Conservation (phyloP, 2,329 filamentous ascomycete species). For the Colletotrichum godetiae region DNA sequence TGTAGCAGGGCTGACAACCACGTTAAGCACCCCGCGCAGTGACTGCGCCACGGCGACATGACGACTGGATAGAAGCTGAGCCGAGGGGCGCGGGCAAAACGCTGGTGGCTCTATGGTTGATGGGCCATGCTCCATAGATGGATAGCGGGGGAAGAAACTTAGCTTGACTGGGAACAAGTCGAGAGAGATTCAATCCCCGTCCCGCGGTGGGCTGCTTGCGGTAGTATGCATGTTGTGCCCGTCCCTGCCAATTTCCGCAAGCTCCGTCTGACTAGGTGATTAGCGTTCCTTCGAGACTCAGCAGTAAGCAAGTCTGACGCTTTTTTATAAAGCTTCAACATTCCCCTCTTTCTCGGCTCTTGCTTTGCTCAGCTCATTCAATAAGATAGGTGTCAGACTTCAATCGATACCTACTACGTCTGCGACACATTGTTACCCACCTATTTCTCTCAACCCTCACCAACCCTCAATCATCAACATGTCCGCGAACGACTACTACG, state of each 20-base stretch:
- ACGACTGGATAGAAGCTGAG: not conserved
- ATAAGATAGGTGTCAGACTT: not conserved
- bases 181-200: not conserved
- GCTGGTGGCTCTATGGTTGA: not conserved
- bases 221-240: not conserved
- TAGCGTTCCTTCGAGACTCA: not conserved
- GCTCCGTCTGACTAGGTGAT: slow-evolving; percentile 17
- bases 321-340: slow-evolving; percentile 14
- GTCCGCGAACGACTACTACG: slow-evolving; percentile 54
- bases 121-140: no score
- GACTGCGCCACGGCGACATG: slow-evolving; percentile 28
- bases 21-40: slow-evolving; percentile 10
- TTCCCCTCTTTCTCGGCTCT: not conserved
- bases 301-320: not conserved
- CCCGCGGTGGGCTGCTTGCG: not conserved
- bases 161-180: not conserved
- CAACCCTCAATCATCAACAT: slow-evolving; percentile 38
- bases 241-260: slow-evolving; percentile 28
- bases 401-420: not conserved
- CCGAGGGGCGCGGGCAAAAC: not conserved
- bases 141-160: not conserved
- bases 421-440: not conserved
- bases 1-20: not conserved
- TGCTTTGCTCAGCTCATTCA: not conserved
- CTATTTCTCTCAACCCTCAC: not conserved